Conservation (phyloP, 345 rosid species). For the Acer yangbiense region DNA sequence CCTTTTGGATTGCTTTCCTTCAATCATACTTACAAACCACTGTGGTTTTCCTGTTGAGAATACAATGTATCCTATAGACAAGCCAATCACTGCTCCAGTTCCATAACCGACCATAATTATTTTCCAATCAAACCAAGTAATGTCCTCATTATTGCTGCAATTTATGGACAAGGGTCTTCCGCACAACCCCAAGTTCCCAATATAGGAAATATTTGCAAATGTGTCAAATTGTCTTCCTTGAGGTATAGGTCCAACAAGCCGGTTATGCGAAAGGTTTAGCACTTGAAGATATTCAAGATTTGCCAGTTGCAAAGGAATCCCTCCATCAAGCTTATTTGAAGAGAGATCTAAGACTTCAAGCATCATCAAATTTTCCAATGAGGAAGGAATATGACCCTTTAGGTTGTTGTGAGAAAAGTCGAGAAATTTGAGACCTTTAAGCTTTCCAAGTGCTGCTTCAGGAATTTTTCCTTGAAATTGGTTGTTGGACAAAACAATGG, state of each 20-base stretch:
- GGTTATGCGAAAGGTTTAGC: background rate
- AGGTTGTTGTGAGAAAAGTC: background rate
- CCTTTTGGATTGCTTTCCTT: background rate
- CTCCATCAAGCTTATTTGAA: background rate
- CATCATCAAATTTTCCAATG: background rate
- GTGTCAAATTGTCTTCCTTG: too few species aligned
- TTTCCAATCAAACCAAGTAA: constrained; percentile 13
- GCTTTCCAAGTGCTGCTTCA: background rate
- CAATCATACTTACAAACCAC: constrained; percentile 17
- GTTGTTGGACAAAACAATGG: background rate
- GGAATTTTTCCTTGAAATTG: background rate
- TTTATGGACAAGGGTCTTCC: background rate
- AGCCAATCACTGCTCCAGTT: constrained; percentile 5
- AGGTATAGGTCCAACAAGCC: background rate
- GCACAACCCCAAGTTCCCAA: too few species aligned
- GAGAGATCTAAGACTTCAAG: background rate
- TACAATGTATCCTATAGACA: constrained; percentile 8
- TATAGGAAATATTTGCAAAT: too few species aligned
- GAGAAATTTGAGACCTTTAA: background rate
- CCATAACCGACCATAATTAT: constrained; percentile 4
- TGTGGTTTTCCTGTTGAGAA: constrained; percentile 1
- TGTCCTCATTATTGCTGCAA: background rate
- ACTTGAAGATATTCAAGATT: background rate
- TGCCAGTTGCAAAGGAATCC: background rate
- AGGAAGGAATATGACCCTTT: background rate